Conservation (phyloP, 1,139 yeast genomes). For the Cylindricascospora bacillispora region DNA sequence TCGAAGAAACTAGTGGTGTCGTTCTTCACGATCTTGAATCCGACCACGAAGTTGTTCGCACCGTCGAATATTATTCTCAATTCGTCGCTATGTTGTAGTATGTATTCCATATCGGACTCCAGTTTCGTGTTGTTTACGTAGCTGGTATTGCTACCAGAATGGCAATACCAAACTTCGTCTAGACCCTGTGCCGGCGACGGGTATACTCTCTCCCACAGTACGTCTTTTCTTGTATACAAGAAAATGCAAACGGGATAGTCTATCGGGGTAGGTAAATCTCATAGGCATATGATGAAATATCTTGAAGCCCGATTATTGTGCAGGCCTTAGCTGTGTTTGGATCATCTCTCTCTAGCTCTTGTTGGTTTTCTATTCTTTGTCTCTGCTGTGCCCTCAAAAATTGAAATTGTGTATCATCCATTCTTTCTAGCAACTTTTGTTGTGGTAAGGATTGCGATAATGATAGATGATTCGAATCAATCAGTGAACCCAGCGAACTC, state of each 20-base stretch:
- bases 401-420: conserved; percentile 24
- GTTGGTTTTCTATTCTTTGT: conserved; percentile 7
- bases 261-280: conserved; percentile 22
- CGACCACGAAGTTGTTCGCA: conserved; percentile 36
- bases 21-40: conserved; percentile 38
- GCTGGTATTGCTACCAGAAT: conserved; percentile 71
- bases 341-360: too few relatives aligned
- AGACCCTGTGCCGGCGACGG: conserved; percentile 57
- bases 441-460: conserved; percentile 63
- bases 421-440: conserved; percentile 44
- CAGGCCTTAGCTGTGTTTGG: not conserved
- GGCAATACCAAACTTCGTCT: conserved; percentile 74
- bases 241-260: conserved; percentile 80
- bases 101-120: conserved; percentile 50
- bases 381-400: conserved; percentile 29
- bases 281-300: conserved; percentile 26
- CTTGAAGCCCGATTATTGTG: conserved; percentile 20
- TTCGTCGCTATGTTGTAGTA: conserved; percentile 50
- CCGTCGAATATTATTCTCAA: conserved; percentile 55
- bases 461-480: conserved; percentile 46
- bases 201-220: conserved; percentile 40
- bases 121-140: conserved; percentile 47
- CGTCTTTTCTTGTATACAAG: conserved; percentile 48
- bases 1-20: conserved; percentile 50
- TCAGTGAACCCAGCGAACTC: too few relatives aligned